Conservation (phyloP, 768 basidiomycete genomes). For the Amanita phalloides region DNA sequence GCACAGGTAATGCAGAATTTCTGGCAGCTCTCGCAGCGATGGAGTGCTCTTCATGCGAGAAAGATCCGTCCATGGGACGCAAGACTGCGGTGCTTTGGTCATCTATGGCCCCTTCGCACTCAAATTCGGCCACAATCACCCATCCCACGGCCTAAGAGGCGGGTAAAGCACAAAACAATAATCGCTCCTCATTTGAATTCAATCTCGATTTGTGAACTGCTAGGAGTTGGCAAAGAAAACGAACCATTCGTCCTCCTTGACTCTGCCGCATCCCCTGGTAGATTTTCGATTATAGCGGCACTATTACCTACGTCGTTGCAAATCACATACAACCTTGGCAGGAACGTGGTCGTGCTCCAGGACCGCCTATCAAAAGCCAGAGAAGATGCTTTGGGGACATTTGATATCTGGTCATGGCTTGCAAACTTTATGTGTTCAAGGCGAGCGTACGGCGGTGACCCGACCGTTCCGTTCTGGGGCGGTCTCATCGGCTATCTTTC, state of each 20-base stretch:
- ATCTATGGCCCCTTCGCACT: slow-evolving; percentile 45
- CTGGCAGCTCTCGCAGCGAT: slow-evolving; percentile 55
- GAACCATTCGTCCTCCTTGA: slow-evolving; percentile 65
- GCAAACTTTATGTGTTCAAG: slow-evolving; percentile 52
- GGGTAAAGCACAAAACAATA: slow-evolving; percentile 25
- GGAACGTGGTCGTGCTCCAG: slow-evolving; percentile 34
- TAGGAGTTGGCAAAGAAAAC: slow-evolving; percentile 47
- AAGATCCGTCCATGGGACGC: slow-evolving; percentile 29
- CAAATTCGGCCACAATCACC: slow-evolving; percentile 15
- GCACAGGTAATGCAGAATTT: slow-evolving; percentile 63
- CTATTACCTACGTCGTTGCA: slow-evolving; percentile 41
- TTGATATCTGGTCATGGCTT: slow-evolving; percentile 68
- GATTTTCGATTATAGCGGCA: slow-evolving; percentile 62
- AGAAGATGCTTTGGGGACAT: slow-evolving; percentile 31
- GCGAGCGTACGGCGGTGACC: slow-evolving; percentile 33
- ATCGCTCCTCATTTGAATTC: slow-evolving; percentile 31
- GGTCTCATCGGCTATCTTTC: slow-evolving; percentile 70
- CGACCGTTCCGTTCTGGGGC: slow-evolving; percentile 72
- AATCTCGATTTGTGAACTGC: slow-evolving; percentile 44
- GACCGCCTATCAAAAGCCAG: slow-evolving; percentile 21
- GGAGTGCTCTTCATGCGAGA: slow-evolving; percentile 34
- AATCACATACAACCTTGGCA: slow-evolving; percentile 46
- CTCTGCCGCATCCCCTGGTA: slow-evolving; percentile 66
- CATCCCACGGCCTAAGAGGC: slow-evolving; percentile 11
- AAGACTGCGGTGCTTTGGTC: slow-evolving; percentile 28